Base-by-base conservation (phyloP, 345 rosid genomes). In the Sonneratia caseolaris region DNA sequence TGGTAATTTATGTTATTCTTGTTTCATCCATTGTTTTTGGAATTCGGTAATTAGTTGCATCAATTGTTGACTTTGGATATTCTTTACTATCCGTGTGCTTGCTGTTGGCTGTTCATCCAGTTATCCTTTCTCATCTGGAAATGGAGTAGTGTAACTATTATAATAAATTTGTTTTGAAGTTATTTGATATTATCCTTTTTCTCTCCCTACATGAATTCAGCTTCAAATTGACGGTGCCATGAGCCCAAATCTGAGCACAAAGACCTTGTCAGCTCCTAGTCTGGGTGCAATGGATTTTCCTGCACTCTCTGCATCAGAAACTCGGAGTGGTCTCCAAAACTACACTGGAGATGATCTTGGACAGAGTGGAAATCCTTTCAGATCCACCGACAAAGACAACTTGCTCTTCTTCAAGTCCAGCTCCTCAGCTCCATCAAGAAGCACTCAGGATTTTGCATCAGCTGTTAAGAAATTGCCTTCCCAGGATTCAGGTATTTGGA, bases 381-480 rank as follows among this genome's bases (percentile, higher is more conserved):
- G 79, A 76, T 74, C 90, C 66, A 70, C 87, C 72, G 95, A 85
- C 78, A 90, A 92, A 79, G 96, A 92, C 22, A 89, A 83, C 80
- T 32, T 86, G 79, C 88, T 90, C 70, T 75, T 88, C 82, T 89
- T 92, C 82, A 89, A 92, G 82, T 72, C 91, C 2, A 82, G 83
- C 74, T 70, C 92, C 38, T 81, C 91, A 11, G 69, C 76, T 73
- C 81, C 87, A 70, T 81, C 86, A 66, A 81, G 89, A 75, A 89
- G 89, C 66, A 79, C 96, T 11, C 64, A 74, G 62, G 97, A 95
- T 84, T 95, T 90, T 76, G 97, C 96, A 68, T 86, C 99, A 71
- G 97, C 97, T 69, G 99, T 92, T 81, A 86, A 89, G 86, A 92
- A 95, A 81, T 72, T 89, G 83, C 87, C 96, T 71, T 77, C 92